phyloP scores from a whole-genome alignment of 257 asterid genomes.

The Lavandula angustifolia region DNA sequence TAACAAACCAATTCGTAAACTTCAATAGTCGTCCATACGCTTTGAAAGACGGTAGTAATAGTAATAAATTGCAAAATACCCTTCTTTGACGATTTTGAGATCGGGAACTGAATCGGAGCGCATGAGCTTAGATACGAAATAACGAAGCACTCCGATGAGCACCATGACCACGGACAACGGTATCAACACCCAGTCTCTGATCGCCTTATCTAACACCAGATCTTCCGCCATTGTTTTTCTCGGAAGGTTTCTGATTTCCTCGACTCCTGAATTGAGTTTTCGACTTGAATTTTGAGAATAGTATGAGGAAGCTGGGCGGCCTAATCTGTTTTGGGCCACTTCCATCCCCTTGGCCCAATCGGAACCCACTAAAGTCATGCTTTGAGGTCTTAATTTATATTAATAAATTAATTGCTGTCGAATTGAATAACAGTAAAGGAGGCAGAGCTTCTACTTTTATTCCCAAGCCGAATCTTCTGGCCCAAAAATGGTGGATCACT shows the following conservation, averaged over 20 bases:
- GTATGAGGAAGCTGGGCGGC: background rate
- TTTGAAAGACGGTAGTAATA: background rate
- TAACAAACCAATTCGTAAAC: constrained; percentile 9
- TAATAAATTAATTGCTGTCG: too few species aligned
- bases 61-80: constrained; percentile 42
- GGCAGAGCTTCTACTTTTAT: too few species aligned
- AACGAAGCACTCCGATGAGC: constrained; percentile 88
- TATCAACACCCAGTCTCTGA: constrained; percentile 94
- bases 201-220: constrained; percentile 93
- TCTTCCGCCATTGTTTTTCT: constrained; percentile 76
- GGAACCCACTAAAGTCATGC: background rate
- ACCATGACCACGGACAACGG: constrained; percentile 96
- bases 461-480: too few species aligned
- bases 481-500: too few species aligned
- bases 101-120: constrained; percentile 85
- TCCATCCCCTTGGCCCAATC: constrained; percentile 10
- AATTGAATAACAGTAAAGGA: too few species aligned
- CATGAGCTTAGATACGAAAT: constrained; percentile 90
- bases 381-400: too few species aligned
- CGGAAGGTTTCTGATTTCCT: background rate
- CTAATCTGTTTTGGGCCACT: background rate
- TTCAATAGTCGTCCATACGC: background rate
- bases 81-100: constrained; percentile 87
- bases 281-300: background rate
- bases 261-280: background rate